Evolutionary conservation across 805 yeast species (phyloP).

Genomic region (Alloascoidea hylecoeti): DNA sequence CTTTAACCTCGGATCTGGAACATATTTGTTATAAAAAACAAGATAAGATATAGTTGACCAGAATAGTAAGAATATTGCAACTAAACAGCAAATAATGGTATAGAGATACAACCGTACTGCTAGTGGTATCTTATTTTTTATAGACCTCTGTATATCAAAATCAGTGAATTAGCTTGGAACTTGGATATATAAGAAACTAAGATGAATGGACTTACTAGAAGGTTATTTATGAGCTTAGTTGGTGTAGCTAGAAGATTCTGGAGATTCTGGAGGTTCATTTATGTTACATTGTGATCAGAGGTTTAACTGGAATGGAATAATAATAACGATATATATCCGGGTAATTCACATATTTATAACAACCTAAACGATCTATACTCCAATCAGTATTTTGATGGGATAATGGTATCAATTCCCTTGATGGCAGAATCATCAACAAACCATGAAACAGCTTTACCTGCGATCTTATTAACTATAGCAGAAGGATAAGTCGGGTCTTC

Average conservation of each 20-base stretch:
- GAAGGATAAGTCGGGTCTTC: constrained; percentile 54
- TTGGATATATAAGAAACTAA: no score
- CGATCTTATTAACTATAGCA: constrained; percentile 52
- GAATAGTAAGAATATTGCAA: not conserved
- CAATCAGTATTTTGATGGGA: constrained; percentile 4
- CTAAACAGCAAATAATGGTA: not conserved
- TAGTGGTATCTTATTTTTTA: not conserved
- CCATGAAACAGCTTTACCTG: constrained; percentile 52
- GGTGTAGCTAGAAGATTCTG: no score
- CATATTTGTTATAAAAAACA: not conserved
- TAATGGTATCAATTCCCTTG: constrained; percentile 30
- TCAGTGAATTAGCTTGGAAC: no score
- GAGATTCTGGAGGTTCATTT: no score
- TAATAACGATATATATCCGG: no score
- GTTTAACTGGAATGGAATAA: no score
- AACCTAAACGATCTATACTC: not conserved
- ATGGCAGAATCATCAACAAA: constrained; percentile 75
- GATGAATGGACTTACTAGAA: no score
- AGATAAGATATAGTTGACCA: not conserved
- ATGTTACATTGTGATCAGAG: no score
- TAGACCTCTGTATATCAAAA: no score
- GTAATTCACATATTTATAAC: no score
- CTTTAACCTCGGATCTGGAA: not conserved
- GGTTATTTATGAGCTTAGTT: no score
- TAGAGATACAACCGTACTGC: constrained; percentile 1